These are phyloP conservation scores for Lodderomyces orthopsilosis DNA, from an alignment of 1,139 yeast species.

Conservation along the genomic window DNA sequence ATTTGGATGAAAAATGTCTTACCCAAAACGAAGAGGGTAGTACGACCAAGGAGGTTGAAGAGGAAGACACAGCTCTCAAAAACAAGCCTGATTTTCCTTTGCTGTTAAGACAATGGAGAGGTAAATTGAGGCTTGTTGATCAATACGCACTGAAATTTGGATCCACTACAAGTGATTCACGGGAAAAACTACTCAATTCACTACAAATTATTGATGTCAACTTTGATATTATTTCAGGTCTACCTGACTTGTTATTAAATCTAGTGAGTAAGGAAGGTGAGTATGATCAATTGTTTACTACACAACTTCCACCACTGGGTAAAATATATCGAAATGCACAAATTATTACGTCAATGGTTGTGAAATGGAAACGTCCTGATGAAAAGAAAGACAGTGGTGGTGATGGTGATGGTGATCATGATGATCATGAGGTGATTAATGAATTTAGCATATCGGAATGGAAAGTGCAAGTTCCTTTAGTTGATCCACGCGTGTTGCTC, in stretches of 20 bases:
- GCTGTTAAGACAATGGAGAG: conserved; percentile 15
- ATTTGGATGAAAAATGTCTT: background rate
- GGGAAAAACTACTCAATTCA: conserved; percentile 11
- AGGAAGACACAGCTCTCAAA: conserved; percentile 24
- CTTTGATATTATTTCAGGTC: conserved; percentile 25
- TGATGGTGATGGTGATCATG: background rate
- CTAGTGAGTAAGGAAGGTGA: conserved; percentile 9
- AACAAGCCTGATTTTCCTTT: conserved; percentile 26
- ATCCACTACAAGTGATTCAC: background rate
- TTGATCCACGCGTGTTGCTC: conserved; percentile 68
- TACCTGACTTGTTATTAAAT: conserved; percentile 30
- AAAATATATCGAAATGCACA: conserved; percentile 34
- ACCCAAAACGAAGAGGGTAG: conserved; percentile 28
- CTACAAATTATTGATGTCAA: conserved; percentile 18
- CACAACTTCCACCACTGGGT: conserved; percentile 14
- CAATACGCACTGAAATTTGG: background rate
- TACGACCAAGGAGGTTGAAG: conserved; percentile 42
- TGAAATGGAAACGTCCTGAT: conserved; percentile 35
- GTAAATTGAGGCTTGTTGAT: conserved; percentile 3
- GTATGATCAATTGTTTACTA: conserved; percentile 21
- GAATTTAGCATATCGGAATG: conserved; percentile 33
- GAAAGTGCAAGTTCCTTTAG: conserved; percentile 56
- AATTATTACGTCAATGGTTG: conserved; percentile 23
- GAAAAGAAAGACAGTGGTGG: background rate
- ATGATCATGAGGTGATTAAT: conserved; percentile 16